phyloP scores from a whole-genome alignment of 768 basidiomycete species.

The Psilocybe sp. region DNA sequence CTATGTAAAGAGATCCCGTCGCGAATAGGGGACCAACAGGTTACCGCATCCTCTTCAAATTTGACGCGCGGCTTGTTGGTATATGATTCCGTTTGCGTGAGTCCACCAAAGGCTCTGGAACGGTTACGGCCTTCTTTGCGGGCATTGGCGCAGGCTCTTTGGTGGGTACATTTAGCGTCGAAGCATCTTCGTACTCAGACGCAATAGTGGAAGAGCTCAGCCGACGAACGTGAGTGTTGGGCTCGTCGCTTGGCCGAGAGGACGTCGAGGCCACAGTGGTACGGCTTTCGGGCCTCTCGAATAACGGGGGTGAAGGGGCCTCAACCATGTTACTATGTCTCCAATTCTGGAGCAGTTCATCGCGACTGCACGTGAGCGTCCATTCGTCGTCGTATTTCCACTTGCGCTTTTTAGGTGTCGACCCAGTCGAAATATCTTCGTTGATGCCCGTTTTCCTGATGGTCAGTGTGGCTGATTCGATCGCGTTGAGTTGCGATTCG shows the following conservation, averaged over 20 bases:
- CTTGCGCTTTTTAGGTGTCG: conserved; percentile 72
- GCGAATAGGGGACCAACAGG: too few relatives aligned
- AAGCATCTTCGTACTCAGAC: conserved; percentile 8
- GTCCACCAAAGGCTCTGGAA: conserved; percentile 35
- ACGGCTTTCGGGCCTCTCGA: neutral
- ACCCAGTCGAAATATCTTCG: conserved; percentile 66
- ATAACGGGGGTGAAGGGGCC: neutral
- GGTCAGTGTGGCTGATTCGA: conserved; percentile 48
- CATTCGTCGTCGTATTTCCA: conserved; percentile 73
- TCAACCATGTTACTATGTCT: conserved; percentile 15
- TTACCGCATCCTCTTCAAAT: too few relatives aligned
- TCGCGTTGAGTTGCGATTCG: conserved; percentile 38
- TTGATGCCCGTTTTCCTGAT: conserved; percentile 56
- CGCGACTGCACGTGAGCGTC: conserved; percentile 65
- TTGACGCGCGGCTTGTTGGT: conserved; percentile 28
- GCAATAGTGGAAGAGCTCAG: conserved; percentile 2
- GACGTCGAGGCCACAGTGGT: neutral
- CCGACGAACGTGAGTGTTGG: neutral
- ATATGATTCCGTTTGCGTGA: conserved; percentile 39
- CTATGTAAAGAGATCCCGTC: neutral
- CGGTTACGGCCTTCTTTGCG: conserved; percentile 1
- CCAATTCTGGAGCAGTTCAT: conserved; percentile 55
- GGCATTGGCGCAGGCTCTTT: conserved; percentile 7
- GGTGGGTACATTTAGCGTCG: neutral
- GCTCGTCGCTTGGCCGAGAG: conserved; percentile 1